Conservation (phyloP, 768 basidiomycete genomes). For the Termitomyces sp. region DNA sequence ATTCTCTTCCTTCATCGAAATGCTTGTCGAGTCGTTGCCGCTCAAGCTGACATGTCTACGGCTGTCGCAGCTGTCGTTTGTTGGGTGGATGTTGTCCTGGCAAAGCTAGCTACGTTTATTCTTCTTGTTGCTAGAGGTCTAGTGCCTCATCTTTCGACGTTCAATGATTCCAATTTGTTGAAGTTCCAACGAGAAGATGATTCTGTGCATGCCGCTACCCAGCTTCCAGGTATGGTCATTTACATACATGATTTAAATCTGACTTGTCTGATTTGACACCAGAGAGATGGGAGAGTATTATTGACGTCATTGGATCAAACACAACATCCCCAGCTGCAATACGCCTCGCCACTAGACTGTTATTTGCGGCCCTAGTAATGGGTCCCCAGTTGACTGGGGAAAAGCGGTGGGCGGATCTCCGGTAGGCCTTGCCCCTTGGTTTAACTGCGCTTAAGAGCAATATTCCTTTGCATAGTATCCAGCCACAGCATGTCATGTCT, state of each 20-base stretch:
- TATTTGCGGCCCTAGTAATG: constrained; percentile 57
- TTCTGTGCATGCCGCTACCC: constrained; percentile 55
- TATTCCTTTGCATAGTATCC: constrained; percentile 6
- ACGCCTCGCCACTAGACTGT: constrained; percentile 54
- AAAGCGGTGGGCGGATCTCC: constrained; percentile 22
- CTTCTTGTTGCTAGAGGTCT: constrained; percentile 20
- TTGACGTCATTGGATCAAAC: constrained; percentile 44
- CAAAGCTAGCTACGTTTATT: constrained; percentile 44
- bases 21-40: constrained; percentile 45
- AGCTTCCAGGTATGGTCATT: constrained; percentile 57
- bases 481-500: constrained; percentile 19
- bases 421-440: constrained; percentile 10
- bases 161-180: constrained; percentile 26
- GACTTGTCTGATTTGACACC: constrained; percentile 6
- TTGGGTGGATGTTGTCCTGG: constrained; percentile 65
- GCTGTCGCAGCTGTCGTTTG: constrained; percentile 42
- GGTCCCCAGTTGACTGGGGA: constrained; percentile 35
- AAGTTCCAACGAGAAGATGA: constrained; percentile 47
- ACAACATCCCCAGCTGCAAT: constrained; percentile 58
- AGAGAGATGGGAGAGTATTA: constrained; percentile 58
- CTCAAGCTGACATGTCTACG: constrained; percentile 25
- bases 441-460: not conserved
- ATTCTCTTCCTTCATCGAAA: constrained; percentile 54
- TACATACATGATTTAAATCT: not conserved
- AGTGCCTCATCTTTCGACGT: constrained; percentile 26